phyloP scores from a whole-genome alignment of 1,284 basidiomycete genomes.

The Volvariella volvacea region DNA sequence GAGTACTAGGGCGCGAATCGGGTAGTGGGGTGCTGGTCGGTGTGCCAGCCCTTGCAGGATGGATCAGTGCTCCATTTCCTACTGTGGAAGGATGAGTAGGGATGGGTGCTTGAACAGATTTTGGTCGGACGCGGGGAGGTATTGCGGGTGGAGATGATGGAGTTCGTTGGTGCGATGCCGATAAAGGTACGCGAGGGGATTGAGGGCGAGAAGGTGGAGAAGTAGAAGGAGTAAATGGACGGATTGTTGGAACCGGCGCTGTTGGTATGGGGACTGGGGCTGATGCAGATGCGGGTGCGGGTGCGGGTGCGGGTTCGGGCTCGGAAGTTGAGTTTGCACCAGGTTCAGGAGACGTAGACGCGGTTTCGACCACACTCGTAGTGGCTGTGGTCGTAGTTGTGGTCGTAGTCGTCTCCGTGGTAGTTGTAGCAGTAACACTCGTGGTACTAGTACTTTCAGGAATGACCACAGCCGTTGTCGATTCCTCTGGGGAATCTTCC shows the following conservation, averaged over 20 bases:
- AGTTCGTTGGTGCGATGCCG: no score
- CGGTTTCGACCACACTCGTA: no score
- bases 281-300: slow-evolving; percentile 7
- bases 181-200: background rate
- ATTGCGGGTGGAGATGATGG: slow-evolving; percentile 7
- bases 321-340: slow-evolving; percentile 7
- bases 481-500: background rate
- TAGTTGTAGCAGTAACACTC: slow-evolving; percentile 9
- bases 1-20: slow-evolving; percentile 37
- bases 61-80: slow-evolving; percentile 6
- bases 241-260: slow-evolving; percentile 2
- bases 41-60: slow-evolving; percentile 7
- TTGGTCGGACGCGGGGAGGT: slow-evolving; percentile 7
- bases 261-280: background rate
- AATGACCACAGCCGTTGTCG: background rate
- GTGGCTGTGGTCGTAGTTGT: slow-evolving; percentile 4
- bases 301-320: slow-evolving; percentile 7
- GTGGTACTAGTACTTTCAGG: background rate
- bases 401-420: slow-evolving; percentile 4
- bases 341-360: no score
- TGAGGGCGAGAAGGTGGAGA: background rate
- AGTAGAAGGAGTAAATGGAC: background rate
- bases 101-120: no score
- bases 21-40: slow-evolving; percentile 10
- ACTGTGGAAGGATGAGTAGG: slow-evolving; percentile 1